These are phyloP conservation scores for Candida germanica DNA, from an alignment of 805 yeast species.

Conservation along the genomic window DNA sequence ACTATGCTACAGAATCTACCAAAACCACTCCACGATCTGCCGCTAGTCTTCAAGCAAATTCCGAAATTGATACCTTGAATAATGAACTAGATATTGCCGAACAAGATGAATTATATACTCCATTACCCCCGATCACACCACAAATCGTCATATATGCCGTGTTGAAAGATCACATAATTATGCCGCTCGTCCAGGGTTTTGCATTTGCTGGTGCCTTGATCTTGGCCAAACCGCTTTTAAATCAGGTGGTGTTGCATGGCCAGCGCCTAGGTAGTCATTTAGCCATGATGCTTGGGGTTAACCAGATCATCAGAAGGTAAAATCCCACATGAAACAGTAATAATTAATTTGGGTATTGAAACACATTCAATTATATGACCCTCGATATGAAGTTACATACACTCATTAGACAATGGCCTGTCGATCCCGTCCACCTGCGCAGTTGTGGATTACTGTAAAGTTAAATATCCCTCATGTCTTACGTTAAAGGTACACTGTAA, in stretches of 20 bases:
- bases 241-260: conserved; percentile 22
- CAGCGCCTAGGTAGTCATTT: conserved; percentile 22
- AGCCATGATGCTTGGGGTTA: conserved; percentile 9
- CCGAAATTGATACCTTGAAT: conserved; percentile 18
- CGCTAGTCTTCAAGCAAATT: conserved; percentile 8
- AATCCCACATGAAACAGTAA: background rate
- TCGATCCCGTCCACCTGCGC: too few relatives aligned
- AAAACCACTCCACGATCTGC: conserved; percentile 8
- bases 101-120: conserved; percentile 22
- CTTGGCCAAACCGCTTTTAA: conserved; percentile 33
- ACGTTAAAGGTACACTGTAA: too few relatives aligned
- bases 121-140: conserved; percentile 41
- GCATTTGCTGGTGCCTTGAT: conserved; percentile 43
- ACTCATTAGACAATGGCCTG: too few relatives aligned
- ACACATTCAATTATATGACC: too few relatives aligned
- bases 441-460: too few relatives aligned
- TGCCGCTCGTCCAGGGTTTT: conserved; percentile 56
- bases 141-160: conserved; percentile 46
- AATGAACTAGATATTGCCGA: conserved; percentile 16
- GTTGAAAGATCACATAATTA: conserved; percentile 47
- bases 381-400: too few relatives aligned
- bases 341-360: too few relatives aligned
- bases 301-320: background rate
- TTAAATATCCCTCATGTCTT: too few relatives aligned
- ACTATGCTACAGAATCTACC: conserved; percentile 22